A percentile compares a stretch with the other conserved stretches of the same genome.
These are phyloP conservation scores for Candida ficus DNA, from an alignment of 805 yeast species.

Conservation along the genomic window DNA sequence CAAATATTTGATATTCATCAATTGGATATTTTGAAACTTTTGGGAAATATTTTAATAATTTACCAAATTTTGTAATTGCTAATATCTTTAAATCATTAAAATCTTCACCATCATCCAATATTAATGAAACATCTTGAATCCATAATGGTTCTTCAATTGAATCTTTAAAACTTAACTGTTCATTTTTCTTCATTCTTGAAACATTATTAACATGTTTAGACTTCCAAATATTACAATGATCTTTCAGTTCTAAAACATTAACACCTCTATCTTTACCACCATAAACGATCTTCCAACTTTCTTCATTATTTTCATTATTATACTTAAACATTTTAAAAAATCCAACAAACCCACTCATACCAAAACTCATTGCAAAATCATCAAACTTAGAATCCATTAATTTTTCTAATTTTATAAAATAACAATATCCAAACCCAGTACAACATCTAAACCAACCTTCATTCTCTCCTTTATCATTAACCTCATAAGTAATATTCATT, in stretches of 20 bases:
- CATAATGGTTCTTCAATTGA: constrained; percentile 17
- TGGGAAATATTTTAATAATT: constrained; percentile 17
- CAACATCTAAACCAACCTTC: constrained; percentile 15
- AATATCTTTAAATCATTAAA: constrained; percentile 12
- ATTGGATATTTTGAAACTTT: constrained; percentile 17
- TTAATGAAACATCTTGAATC: constrained; percentile 19
- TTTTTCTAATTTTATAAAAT: constrained; percentile 15
- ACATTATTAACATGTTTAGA: constrained; percentile 9
- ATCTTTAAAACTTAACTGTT: background rate
- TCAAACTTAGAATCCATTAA: constrained; percentile 14
- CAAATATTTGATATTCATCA: constrained; percentile 19
- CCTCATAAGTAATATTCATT: constrained; percentile 9
- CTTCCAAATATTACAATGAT: constrained; percentile 20
- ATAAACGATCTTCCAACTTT: constrained; percentile 9
- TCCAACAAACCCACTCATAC: constrained; percentile 20
- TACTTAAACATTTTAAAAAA: constrained; percentile 17
- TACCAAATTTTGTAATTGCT: constrained; percentile 23
- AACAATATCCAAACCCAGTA: constrained; percentile 24
- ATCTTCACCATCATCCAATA: constrained; percentile 6
- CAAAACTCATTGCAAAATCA: constrained; percentile 23
- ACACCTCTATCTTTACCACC: constrained; percentile 24
- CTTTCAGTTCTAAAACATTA: constrained; percentile 15
- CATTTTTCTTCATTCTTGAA: background rate
- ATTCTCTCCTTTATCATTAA: background rate
- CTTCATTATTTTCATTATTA: background rate